Evolutionary conservation across 768 basidiomycete species (phyloP), one percentile per base, ranked within the genome.

Genomic region (Cystofilobasidium capitatum): DNA sequence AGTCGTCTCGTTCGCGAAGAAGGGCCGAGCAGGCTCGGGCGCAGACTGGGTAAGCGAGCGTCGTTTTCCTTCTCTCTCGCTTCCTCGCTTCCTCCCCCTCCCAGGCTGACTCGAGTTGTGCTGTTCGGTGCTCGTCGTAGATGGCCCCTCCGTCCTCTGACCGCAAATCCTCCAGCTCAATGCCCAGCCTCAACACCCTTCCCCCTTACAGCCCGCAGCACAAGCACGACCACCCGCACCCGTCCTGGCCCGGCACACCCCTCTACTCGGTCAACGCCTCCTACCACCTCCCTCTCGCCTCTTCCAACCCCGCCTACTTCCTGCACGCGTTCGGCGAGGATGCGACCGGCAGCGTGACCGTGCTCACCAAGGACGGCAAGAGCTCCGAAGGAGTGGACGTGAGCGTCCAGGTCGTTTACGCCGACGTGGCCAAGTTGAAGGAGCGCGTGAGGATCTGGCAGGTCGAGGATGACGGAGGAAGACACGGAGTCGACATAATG

Each of bases 321-420:
- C 49, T 54, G 24, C 49, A 54, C 17, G 49, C 49, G 10, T 54
- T 54, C 17, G 49, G 49, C 24, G 49, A 54, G 49, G 49, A 54
- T 31, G 49, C 49, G 7, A 3, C 10, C 49, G 49, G 49, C 17
- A 8, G 8, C 7, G 49, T 54, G 8, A 31, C 26, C 10, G 33
- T 54, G 9, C 26, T 26, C 17, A 26, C 12, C 49, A 54, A 54
- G 49, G 14, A 5, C 17, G 26, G 8, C 24, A 29, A 20, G 24
- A 54, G 24, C 49, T 9, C 20, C 17, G 40, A 42, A 20, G 40
- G 20, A 42, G 49, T 54, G 9, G 49, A 54, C 26, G 49, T 54
- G 12, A 31, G 10, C 24, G 26, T 54, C 7, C 8, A 7, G 24
- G 49, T 54, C 17, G 26, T 54, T 3, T 54, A 54, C 49, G 24